Percentiles rank a stretch among this genome's conserved stretches.
phyloP scores from a whole-genome alignment of 2,329 filamentous ascomycete genomes.

The Pseudogymnoascus destructans region DNA sequence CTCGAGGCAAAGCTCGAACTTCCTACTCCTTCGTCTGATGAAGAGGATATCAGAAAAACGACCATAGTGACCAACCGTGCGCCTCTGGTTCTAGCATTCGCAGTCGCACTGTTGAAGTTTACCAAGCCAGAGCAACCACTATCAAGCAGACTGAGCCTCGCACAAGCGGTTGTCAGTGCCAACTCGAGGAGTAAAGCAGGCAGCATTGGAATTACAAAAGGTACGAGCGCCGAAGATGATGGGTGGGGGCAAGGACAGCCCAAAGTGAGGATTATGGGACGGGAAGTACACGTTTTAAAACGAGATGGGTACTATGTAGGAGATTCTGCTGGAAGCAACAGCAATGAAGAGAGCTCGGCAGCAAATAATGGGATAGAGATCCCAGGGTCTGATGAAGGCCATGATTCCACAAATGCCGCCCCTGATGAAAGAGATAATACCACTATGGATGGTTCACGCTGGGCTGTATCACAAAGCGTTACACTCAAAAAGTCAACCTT shows the following conservation, averaged over 20 bases:
- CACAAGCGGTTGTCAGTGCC: slow-evolving; percentile 70
- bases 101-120: slow-evolving; percentile 57
- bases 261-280: slow-evolving; percentile 55
- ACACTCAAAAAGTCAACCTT: slow-evolving; percentile 43
- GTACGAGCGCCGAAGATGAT: slow-evolving; percentile 51
- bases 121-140: slow-evolving; percentile 78
- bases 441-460: slow-evolving; percentile 21
- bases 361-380: slow-evolving; percentile 5
- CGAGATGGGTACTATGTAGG: slow-evolving; percentile 58
- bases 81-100: slow-evolving; percentile 70
- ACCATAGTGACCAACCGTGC: slow-evolving; percentile 64
- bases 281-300: slow-evolving; percentile 63
- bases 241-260: slow-evolving; percentile 63
- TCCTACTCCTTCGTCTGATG: slow-evolving; percentile 39
- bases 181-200: slow-evolving; percentile 68
- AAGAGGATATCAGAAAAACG: slow-evolving; percentile 44
- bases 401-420: neutral
- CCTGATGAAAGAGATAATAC: neutral
- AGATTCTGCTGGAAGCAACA: neutral
- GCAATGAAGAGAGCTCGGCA: neutral
- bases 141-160: slow-evolving; percentile 71
- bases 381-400: neutral
- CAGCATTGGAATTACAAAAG: slow-evolving; percentile 57
- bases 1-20: slow-evolving; percentile 50
- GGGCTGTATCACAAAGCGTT: slow-evolving; percentile 40